These are phyloP conservation scores for Trichoderma hamatum DNA, from an alignment of 2,329 filamentous ascomycete species.

Conservation along the genomic window DNA sequence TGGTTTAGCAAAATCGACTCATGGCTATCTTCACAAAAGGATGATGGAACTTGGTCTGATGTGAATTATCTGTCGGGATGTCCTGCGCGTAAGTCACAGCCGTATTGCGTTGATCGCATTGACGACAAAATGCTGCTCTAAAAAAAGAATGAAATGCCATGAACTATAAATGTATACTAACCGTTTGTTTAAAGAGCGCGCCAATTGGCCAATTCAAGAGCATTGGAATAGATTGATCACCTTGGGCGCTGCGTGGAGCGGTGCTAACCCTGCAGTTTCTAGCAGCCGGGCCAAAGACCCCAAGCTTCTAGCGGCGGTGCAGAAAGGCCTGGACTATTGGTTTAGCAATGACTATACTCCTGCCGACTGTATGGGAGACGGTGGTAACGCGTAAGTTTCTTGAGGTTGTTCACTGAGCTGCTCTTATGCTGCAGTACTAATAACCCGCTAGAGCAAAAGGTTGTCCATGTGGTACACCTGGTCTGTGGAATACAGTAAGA, in stretches of 20 bases:
- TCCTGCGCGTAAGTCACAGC: conserved; percentile 29
- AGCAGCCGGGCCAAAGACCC: conserved; percentile 28
- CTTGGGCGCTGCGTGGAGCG: conserved; percentile 34
- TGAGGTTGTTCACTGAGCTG: neutral
- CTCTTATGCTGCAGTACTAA: neutral
- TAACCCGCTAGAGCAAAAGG: neutral
- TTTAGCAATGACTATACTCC: conserved; percentile 33
- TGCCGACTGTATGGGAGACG: conserved; percentile 32
- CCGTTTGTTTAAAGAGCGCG: conserved; percentile 27
- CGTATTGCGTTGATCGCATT: neutral
- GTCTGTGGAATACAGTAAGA: conserved; percentile 32
- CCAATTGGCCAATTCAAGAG: conserved; percentile 34
- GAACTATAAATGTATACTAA: neutral
- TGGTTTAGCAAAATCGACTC: conserved; percentile 29
- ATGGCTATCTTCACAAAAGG: conserved; percentile 31
- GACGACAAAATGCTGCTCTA: no score
- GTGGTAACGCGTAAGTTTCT: conserved; percentile 28
- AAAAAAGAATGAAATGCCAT: neutral
- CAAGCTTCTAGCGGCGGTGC: conserved; percentile 27
- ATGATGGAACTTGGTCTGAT: conserved; percentile 33
- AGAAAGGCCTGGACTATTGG: conserved; percentile 33
- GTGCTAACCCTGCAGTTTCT: conserved; percentile 30
- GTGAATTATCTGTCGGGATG: conserved; percentile 34
- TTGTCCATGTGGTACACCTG: conserved; percentile 31
- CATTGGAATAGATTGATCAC: conserved; percentile 33